Evolutionary conservation across 2,329 filamentous ascomycete genomes (phyloP).

Genomic region (Zarea fungicola): DNA sequence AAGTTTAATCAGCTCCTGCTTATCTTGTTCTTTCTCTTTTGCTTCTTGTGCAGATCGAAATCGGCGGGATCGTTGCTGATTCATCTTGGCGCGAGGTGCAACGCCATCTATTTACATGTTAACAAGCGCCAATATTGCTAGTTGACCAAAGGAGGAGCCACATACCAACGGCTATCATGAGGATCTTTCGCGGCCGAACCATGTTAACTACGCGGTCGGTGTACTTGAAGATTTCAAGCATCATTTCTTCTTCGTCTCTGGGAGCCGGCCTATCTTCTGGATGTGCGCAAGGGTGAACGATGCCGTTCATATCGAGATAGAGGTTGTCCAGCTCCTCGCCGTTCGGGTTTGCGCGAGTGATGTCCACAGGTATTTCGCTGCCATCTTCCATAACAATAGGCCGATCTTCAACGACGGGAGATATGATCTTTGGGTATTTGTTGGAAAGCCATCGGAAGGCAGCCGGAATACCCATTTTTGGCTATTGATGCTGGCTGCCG

Average conservation of each 20-base stretch:
- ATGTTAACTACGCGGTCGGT: conserved; percentile 99
- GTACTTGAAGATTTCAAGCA: conserved; percentile 96
- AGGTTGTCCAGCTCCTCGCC: conserved; percentile 97
- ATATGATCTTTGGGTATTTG: conserved; percentile 97
- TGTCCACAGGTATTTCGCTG: conserved; percentile 76
- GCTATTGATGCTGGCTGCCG: background rate
- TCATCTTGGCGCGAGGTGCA: conserved; percentile 98
- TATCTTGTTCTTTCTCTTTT: conserved; percentile 87
- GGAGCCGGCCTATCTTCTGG: conserved; percentile 90
- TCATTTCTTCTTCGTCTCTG: conserved; percentile 97
- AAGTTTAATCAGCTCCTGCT: conserved; percentile 79
- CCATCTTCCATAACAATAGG: conserved; percentile 77
- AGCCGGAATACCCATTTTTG: conserved; percentile 86
- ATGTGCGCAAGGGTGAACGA: conserved; percentile 97
- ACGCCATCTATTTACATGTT: conserved; percentile 67
- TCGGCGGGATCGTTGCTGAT: conserved; percentile 92
- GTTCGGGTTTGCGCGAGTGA: conserved; percentile 83
- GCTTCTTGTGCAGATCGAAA: conserved; percentile 94
- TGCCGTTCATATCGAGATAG: conserved; percentile 99
- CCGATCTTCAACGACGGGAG: conserved; percentile 79
- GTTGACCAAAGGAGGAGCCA: conserved; percentile 15
- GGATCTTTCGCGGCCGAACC: conserved; percentile 89
- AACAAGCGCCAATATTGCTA: conserved; percentile 18
- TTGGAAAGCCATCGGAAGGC: conserved; percentile 94
- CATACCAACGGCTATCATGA: conserved; percentile 95